Base-by-base conservation (phyloP, 2,329 filamentous ascomycete genomes). In the Dactylonectria macrodidyma region DNA sequence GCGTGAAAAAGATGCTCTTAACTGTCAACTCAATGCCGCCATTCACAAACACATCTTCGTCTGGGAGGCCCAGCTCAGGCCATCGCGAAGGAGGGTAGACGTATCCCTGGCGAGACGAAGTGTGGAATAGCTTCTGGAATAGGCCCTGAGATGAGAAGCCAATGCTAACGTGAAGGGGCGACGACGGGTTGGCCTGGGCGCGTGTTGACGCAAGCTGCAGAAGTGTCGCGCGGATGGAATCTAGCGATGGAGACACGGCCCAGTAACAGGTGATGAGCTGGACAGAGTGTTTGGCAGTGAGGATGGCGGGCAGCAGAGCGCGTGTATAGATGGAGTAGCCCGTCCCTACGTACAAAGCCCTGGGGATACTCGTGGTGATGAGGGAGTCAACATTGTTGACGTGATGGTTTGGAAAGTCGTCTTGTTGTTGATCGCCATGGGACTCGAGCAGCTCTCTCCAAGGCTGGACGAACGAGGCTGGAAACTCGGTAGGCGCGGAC, bases 181-280 rank as follows among this genome's bases (percentile, higher is more conserved):
- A 79, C 66, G 65, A 73, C 59, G 67, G 41, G 19, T 73, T 71
- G 30, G 72, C 59, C 14, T 72, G 65, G 71, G 75, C 78, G 54
- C 73, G 81, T 59, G 72, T 82, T 30, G 46, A 81, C 1, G 92
- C 93, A 9, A 96, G 85, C 59, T 83, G 83, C 14, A 84, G 79
- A 1, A 96, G 84, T 0, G 89, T 83, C 4, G 87, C 81, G 46
- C 83, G 84, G 12, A 96, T 82, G 0, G 85, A 85, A 4, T 86
- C 81, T 19, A 91, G 83, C 0, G 90, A 91, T 1, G 85, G 80
- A 0, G 93, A 95, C 0, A 84, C 82, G 0, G 93, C 90, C 93
- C 93, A 95, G 81, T 95, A 96, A 79, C 93, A 95, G 9, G 93
- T 95, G 7, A 95, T 92, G 48, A 96, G 85, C 66, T 95, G 88